Percentiles rank a stretch among this genome's conserved stretches.
phyloP scores from a whole-genome alignment of 768 basidiomycete species.

The Boletus edulis region DNA sequence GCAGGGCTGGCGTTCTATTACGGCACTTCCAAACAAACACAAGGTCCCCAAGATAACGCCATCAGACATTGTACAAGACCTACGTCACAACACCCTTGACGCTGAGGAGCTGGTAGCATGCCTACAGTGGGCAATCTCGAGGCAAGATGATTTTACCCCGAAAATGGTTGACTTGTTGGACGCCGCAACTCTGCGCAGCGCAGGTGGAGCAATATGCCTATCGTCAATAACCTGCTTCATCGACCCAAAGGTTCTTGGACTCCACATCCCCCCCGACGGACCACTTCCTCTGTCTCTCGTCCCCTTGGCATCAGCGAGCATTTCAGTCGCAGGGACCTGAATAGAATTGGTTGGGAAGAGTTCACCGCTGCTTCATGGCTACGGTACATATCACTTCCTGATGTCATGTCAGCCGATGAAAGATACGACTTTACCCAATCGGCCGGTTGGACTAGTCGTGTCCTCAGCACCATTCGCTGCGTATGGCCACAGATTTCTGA shows the following conservation, averaged over 20 bases:
- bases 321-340: constrained; percentile 49
- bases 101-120: constrained; percentile 73
- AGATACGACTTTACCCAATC: constrained; percentile 64
- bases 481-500: constrained; percentile 65
- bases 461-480: constrained; percentile 58
- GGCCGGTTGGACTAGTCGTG: constrained; percentile 73
- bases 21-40: constrained; percentile 53
- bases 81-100: constrained; percentile 61
- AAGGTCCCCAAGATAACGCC: constrained; percentile 72
- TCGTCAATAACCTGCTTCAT: constrained; percentile 63
- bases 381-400: constrained; percentile 50
- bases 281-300: constrained; percentile 69
- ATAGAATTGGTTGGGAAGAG: constrained; percentile 74
- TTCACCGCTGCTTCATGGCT: constrained; percentile 73
- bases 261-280: constrained; percentile 65
- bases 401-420: constrained; percentile 33
- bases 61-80: constrained; percentile 73
- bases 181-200: constrained; percentile 56
- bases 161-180: constrained; percentile 58
- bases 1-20: constrained; percentile 56
- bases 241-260: constrained; percentile 51
- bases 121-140: constrained; percentile 63
- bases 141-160: not conserved
- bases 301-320: constrained; percentile 47
- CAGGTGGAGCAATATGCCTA: constrained; percentile 55